Base-by-base conservation (phyloP, 2,329 filamentous ascomycete genomes). In the Neonectria punicea region DNA sequence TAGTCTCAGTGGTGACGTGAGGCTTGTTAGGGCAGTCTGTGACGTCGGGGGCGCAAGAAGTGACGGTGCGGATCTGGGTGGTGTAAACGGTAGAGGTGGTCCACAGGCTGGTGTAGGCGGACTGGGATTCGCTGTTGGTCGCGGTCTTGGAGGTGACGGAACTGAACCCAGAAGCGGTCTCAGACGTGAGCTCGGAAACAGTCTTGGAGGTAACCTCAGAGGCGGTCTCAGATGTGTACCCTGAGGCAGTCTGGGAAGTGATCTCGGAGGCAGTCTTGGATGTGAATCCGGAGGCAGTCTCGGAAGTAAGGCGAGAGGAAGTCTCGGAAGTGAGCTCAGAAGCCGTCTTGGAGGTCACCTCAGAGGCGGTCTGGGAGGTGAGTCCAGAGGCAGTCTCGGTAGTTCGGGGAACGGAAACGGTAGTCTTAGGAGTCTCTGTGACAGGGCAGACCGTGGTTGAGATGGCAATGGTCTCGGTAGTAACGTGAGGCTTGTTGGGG, bases 51-150 rank as follows among this genome's bases (percentile, higher is more conserved):
- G 75, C 72, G 65, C 77, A 78, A 41, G 71, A 61, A 4, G 77
- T 76, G 59, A 76, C 72, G 34, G 75, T 77, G 61, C 74, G 65
- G n/a, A 66, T 66, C 36, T 66, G 58, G 30, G 75, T 78, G 25
- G 70, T 72, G 67, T 68, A 78, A 67, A 79, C 61, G 32, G 77
- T 78, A 44, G 76, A 77, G 36, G 77, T 78, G n/a, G 76, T 77
- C 70, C 70, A 65, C 4, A 11, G 11, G 30, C 47, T 32, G 25
- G 55, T 58, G 2, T 28, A 18, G 9, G 4, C 39, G 2, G 9
- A 10, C n/a, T 43, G 7, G 18, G 39, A 43, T 10, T 43, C n/a
- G 39, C 39, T 43, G 8, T 18, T 11, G 2, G 39, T 43, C 2
- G n/a, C 7, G n/a, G 9, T 10, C 39, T 43, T 43, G 39, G 39